Evolutionary conservation across 2,329 filamentous ascomycete genomes (phyloP).

Genomic region (Elsinoe arachidis): DNA sequence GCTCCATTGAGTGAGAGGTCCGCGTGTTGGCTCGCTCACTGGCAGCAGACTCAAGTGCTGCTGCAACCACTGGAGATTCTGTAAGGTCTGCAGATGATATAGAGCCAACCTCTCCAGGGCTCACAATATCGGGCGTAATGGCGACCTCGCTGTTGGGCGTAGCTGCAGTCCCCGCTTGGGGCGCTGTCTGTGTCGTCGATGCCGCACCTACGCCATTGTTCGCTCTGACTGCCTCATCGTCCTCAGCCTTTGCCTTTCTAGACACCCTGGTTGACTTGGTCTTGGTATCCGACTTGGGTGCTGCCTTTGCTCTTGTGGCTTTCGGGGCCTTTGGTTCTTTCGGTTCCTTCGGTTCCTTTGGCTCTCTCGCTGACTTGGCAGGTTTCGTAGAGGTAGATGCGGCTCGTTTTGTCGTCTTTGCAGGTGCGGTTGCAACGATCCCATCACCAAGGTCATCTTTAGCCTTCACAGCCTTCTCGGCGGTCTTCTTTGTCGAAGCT

Average conservation of each 20-base stretch:
- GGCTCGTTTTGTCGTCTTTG: not conserved
- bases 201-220: not conserved
- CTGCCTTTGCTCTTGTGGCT: slow-evolving; percentile 6
- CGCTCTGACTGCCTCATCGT: not conserved
- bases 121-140: too few relatives aligned
- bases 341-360: not conserved
- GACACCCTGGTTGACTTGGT: not conserved
- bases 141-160: too few relatives aligned
- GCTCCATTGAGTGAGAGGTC: too few relatives aligned
- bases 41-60: too few relatives aligned
- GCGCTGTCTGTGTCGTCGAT: not conserved
- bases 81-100: too few relatives aligned
- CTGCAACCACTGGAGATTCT: too few relatives aligned
- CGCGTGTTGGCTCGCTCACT: too few relatives aligned
- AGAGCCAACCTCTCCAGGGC: too few relatives aligned
- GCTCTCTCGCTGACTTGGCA: not conserved
- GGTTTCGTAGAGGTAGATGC: slow-evolving; percentile 9
- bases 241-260: not conserved
- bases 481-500: not conserved
- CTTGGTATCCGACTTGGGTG: not conserved
- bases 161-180: not conserved
- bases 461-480: not conserved
- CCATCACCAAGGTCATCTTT: not conserved
- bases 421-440: not conserved
- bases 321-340: not conserved